Percentiles rank a stretch among this genome's conserved stretches.
Conservation (phyloP, 2,329 filamentous ascomycete genomes). For the Aspergillus calidoustus region DNA sequence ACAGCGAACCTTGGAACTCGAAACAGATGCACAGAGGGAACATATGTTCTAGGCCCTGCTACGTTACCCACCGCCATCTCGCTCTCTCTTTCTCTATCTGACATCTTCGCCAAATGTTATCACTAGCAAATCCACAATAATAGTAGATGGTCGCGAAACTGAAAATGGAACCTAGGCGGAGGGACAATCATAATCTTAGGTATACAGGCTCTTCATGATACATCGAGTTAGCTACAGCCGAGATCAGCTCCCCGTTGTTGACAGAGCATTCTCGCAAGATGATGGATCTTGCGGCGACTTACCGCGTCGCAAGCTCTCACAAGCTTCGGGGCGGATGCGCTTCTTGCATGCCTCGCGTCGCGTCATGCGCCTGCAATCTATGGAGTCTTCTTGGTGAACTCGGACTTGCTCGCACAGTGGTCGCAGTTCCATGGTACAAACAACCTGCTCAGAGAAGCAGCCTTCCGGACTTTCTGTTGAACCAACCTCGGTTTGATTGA, state of each 20-base stretch:
- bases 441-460: background rate
- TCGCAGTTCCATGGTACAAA: conserved; percentile 4
- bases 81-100: conserved; percentile 1
- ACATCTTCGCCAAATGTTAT: background rate
- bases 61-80: conserved; percentile 23
- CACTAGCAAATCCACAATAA: background rate
- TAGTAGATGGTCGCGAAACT: background rate
- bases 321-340: background rate
- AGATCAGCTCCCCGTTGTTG: background rate
- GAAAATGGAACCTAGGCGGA: background rate
- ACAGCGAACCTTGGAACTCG: conserved; percentile 11
- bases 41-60: conserved; percentile 27
- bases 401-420: conserved; percentile 1
- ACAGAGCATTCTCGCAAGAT: conserved; percentile 1
- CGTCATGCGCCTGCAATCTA: conserved; percentile 12
- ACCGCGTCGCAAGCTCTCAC: conserved; percentile 16
- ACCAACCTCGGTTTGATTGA: conserved; percentile 8
- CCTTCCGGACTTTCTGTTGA: background rate
- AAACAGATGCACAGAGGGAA: conserved; percentile 19
- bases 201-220: conserved; percentile 3
- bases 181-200: background rate
- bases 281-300: conserved; percentile 24
- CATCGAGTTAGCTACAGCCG: background rate
- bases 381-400: background rate
- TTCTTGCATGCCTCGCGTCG: conserved; percentile 18